Percentiles rank a stretch among this genome's conserved stretches.
Conservation (phyloP, 352 stramenopile species). For the Globisporangium sylvaticum region DNA sequence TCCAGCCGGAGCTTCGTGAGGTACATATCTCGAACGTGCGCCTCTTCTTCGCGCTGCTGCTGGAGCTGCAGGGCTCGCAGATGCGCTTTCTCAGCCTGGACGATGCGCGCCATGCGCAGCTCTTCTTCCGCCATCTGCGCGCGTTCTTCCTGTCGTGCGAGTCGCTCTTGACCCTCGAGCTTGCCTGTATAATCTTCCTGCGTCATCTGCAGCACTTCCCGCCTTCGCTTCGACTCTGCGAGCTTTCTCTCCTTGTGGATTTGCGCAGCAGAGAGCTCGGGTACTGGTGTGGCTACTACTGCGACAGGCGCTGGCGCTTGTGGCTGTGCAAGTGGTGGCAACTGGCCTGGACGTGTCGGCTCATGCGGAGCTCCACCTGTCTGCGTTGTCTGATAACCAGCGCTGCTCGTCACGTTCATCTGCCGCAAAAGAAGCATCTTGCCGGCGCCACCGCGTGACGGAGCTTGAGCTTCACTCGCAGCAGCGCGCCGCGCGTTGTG, state of each 20-base stretch:
- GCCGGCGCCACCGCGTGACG: constrained; percentile 25
- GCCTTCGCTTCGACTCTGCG: constrained; percentile 42
- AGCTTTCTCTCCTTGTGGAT: constrained; percentile 59
- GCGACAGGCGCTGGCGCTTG: not conserved
- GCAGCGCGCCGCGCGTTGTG: constrained; percentile 15
- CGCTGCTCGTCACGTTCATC: constrained; percentile 36
- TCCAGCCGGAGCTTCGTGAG: constrained; percentile 41
- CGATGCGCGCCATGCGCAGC: constrained; percentile 32
- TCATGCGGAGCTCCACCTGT: not conserved
- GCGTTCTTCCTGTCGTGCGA: constrained; percentile 46
- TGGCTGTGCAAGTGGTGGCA: not conserved
- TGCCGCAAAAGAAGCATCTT: constrained; percentile 50
- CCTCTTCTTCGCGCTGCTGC: constrained; percentile 44
- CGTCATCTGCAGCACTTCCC: constrained; percentile 44
- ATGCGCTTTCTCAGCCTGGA: constrained; percentile 35
- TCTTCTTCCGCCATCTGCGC: constrained; percentile 63
- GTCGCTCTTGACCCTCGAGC: constrained; percentile 39
- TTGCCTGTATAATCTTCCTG: constrained; percentile 62
- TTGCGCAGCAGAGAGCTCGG: constrained; percentile 54
- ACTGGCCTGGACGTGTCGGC: not conserved
- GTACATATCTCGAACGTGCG: constrained; percentile 42
- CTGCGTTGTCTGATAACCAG: constrained; percentile 5
- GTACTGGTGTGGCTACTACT: not conserved
- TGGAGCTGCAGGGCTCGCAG: constrained; percentile 25
- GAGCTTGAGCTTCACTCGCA: not conserved